Evolutionary conservation across 2,329 filamentous ascomycete species (phyloP).

Genomic region (Fusarium tanahbumbuense): DNA sequence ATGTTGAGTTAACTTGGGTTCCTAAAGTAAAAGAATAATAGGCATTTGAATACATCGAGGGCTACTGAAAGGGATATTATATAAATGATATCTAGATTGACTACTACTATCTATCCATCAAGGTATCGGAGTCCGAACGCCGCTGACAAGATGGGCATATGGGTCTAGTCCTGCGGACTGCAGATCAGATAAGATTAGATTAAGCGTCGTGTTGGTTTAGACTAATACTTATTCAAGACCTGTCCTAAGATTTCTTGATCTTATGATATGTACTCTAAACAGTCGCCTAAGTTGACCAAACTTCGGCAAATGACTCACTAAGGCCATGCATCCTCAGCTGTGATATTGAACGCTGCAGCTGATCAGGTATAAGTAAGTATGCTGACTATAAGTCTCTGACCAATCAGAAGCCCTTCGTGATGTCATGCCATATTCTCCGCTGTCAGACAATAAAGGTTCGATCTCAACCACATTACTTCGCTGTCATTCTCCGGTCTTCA

Average conservation of each 20-base stretch:
- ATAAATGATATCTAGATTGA: rapidly evolving
- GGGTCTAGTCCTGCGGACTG: not conserved
- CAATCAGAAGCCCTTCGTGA: not conserved
- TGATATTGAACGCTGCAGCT: not conserved
- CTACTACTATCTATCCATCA: not conserved
- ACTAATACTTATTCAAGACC: rapidly evolving
- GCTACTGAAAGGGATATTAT: not conserved
- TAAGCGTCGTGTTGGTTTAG: rapidly evolving
- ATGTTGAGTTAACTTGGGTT: not conserved
- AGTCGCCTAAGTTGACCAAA: rapidly evolving
- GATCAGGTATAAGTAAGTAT: not conserved
- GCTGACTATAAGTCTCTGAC: rapidly evolving
- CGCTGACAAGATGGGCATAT: not conserved
- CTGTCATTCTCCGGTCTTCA: rapidly evolving
- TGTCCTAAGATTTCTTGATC: rapidly evolving
- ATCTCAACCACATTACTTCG: rapidly evolving
- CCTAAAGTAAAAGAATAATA: no score
- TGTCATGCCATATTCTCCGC: not conserved
- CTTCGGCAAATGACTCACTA: not conserved
- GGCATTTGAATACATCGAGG: no score
- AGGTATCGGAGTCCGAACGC: not conserved
- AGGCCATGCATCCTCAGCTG: no score
- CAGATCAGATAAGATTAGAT: no score
- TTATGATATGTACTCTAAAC: rapidly evolving
- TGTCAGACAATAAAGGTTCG: not conserved